These are phyloP conservation scores for Ajuga reptans DNA, from an alignment of 305 asterid species.

Conservation along the genomic window DNA sequence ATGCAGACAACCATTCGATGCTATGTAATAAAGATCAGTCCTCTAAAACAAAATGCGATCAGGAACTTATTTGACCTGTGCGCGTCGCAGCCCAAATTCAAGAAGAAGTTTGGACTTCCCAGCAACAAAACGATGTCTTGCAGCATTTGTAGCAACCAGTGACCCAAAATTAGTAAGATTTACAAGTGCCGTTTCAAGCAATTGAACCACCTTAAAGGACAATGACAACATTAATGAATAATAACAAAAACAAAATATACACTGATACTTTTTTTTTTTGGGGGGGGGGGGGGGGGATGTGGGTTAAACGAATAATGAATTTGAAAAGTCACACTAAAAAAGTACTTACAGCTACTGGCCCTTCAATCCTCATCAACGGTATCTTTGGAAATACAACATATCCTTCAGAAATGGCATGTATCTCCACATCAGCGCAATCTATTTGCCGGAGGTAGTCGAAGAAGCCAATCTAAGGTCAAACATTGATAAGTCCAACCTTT, in stretches of 20 bases:
- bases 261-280: background rate
- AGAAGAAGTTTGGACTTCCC: slow-evolving; percentile 87
- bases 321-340: background rate
- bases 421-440: slow-evolving; percentile 85
- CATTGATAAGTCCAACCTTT: slow-evolving; percentile 17
- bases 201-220: slow-evolving; percentile 77
- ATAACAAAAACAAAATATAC: slow-evolving; percentile 1
- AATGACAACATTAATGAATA: slow-evolving; percentile 20
- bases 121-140: slow-evolving; percentile 97
- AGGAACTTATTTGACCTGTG: slow-evolving; percentile 52
- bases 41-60: slow-evolving; percentile 19
- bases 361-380: slow-evolving; percentile 95
- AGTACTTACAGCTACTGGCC: slow-evolving; percentile 90
- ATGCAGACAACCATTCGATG: slow-evolving; percentile 19
- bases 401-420: slow-evolving; percentile 90
- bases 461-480: slow-evolving; percentile 61
- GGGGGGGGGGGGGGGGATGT: background rate
- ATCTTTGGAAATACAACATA: slow-evolving; percentile 86
- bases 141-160: slow-evolving; percentile 93
- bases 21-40: background rate
- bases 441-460: slow-evolving; percentile 68
- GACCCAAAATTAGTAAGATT: slow-evolving; percentile 91
- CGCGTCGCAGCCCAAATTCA: slow-evolving; percentile 88
- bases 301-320: background rate
- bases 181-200: slow-evolving; percentile 85